Evolutionary conservation across 2,329 filamentous ascomycete genomes (phyloP), one percentile per base, ranked within the genome.

Genomic region (Chaetomium sp.): DNA sequence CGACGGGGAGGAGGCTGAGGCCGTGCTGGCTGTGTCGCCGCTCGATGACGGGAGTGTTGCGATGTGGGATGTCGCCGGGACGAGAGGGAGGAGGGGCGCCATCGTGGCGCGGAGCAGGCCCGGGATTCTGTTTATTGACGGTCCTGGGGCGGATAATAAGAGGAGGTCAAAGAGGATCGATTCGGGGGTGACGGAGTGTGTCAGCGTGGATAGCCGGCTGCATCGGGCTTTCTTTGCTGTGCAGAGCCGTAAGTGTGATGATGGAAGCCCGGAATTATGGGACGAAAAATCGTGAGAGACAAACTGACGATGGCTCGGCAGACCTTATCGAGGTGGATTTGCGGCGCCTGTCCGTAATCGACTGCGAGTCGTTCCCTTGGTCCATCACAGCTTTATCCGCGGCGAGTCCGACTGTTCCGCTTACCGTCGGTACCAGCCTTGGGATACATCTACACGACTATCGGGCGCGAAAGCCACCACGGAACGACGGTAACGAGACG

Each of bases 11-110:
- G 80, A 83, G 19, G 72, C 73, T 2, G 62, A 67, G 33, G 78
- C 78, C 3, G 67, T 82, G 67, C 80, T 88, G 61, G 87, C 91
- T 0, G 83, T 96, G 19, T 89, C 90, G 0, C 92, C 93, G 2
- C 80, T 97, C 8, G 92, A 96, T 64, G 91, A 97, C 73, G 93
- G 93, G 0, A 92, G 91, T 59, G 84, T 97, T n/a, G 91, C 89
- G 70, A 78, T 97, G 7, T 97, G 93, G 93, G 90, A 96, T 73
- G 79, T 91, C 58, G 86, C 83, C 62, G 84, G 84, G 1, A 83
- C 81, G 33, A 78, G 78, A 56, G 77, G 77, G 7, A 80, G 74
- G 67, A 84, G 82, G 68, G 90, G 91, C 1, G 84, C 81, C 2
- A 85, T 95, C 35, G 69, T 91, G 12, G 87, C 85, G 0, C 84